phyloP scores from a whole-genome alignment of 768 basidiomycete genomes.

The Lactarius tabidus region DNA sequence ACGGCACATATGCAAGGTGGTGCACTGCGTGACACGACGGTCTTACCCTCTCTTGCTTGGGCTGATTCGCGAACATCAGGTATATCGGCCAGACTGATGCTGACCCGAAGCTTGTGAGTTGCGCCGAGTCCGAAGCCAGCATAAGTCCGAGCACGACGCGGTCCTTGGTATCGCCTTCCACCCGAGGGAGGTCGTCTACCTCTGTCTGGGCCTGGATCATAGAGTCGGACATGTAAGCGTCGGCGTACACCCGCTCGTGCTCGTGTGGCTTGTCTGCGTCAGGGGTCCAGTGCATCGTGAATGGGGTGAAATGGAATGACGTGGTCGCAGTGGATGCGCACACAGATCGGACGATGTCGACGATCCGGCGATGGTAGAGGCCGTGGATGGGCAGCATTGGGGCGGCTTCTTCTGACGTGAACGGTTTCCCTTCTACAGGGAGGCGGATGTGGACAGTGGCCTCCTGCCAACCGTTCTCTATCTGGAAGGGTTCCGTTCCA shows the following conservation, averaged over 20 bases:
- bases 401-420: not conserved
- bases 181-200: too few relatives aligned
- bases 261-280: too few relatives aligned
- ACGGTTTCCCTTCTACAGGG: not conserved
- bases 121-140: not conserved
- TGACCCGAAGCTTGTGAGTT: not conserved
- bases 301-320: not conserved
- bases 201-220: too few relatives aligned
- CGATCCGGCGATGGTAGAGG: not conserved
- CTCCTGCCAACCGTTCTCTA: not conserved
- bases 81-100: not conserved
- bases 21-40: not conserved
- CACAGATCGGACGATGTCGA: not conserved
- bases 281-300: not conserved
- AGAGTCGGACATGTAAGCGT: too few relatives aligned
- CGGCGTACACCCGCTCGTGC: too few relatives aligned
- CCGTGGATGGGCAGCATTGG: not conserved
- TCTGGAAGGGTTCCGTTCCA: not conserved
- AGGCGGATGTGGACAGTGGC: not conserved
- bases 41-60: not conserved
- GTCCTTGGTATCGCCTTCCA: too few relatives aligned
- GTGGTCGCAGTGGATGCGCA: not conserved
- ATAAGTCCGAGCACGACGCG: too few relatives aligned
- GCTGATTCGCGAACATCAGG: not conserved
- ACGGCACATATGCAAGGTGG: not conserved